These are phyloP conservation scores for Schizothecium vesticola DNA, from an alignment of 495 filamentous ascomycete genomes.

Conservation along the genomic window DNA sequence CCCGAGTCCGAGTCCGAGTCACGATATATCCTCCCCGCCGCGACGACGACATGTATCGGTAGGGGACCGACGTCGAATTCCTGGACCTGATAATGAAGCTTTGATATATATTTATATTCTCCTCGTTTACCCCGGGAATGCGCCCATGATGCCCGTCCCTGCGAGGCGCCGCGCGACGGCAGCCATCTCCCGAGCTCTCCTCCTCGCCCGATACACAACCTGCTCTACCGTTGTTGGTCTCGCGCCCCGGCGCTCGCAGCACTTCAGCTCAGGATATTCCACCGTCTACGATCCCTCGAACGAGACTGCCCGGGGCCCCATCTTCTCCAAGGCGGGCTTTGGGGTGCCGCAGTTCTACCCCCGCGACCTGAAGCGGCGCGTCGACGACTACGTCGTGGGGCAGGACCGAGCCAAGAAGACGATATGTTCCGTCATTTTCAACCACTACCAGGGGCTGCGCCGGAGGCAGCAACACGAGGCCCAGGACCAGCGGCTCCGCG, in stretches of 20 bases:
- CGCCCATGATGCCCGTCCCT: constrained; percentile 31
- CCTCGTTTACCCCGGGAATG: neutral
- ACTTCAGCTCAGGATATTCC: constrained; percentile 54
- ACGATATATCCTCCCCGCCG: neutral
- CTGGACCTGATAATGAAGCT: neutral
- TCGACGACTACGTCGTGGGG: constrained; percentile 94
- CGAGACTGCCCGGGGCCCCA: constrained; percentile 43
- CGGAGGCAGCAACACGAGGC: constrained; percentile 76
- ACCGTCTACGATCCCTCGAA: constrained; percentile 68
- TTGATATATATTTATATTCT: neutral
- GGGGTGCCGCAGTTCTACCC: constrained; percentile 75
- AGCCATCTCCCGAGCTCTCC: constrained; percentile 5
- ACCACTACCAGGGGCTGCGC: constrained; percentile 87
- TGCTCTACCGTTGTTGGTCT: constrained; percentile 31
- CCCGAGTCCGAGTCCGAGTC: neutral
- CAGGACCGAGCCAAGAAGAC: constrained; percentile 96
- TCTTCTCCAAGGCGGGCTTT: constrained; percentile 41
- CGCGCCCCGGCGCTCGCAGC: constrained; percentile 29
- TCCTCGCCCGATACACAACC: constrained; percentile 16
- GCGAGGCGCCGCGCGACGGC: constrained; percentile 25
- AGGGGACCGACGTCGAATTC: neutral
- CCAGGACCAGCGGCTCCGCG: constrained; percentile 58
- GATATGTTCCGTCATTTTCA: constrained; percentile 89
- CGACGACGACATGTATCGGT: neutral
- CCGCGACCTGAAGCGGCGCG: constrained; percentile 74